A percentile compares a stretch with the other conserved stretches of the same genome.
These are phyloP conservation scores for Amaranthus palmeri DNA, from an alignment of 148 eudicot species.

Conservation along the genomic window DNA sequence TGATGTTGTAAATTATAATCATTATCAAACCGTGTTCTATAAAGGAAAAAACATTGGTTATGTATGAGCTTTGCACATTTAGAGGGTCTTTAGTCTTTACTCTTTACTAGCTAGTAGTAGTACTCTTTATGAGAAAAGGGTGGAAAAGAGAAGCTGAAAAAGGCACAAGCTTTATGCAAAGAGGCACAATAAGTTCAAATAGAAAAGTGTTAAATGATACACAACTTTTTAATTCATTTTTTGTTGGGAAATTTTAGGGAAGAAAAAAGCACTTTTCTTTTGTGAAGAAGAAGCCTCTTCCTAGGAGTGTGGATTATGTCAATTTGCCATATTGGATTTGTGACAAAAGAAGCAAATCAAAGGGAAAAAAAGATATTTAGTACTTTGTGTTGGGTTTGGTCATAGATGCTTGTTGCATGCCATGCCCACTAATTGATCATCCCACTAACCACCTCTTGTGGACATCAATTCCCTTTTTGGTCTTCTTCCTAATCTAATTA, in stretches of 20 bases:
- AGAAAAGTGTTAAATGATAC: conserved; percentile 20
- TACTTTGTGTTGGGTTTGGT: neutral
- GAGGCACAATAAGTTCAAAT: conserved; percentile 16
- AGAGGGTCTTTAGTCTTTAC: too few species aligned
- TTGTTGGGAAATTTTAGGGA: neutral
- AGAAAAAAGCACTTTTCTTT: conserved; percentile 6
- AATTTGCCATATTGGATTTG: too few species aligned
- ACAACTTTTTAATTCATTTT: conserved; percentile 12
- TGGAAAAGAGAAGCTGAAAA: conserved; percentile 11
- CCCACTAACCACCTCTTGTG: too few species aligned
- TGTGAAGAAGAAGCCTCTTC: conserved; percentile 17
- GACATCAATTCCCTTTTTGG: conserved; percentile 19
- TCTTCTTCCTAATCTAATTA: neutral
- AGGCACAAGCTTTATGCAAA: conserved; percentile 17
- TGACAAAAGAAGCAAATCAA: too few species aligned
- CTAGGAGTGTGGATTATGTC: conserved; percentile 2
- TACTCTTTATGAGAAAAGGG: neutral
- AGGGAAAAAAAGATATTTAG: neutral
- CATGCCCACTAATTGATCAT: conserved; percentile 13
- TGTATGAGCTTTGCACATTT: too few species aligned
- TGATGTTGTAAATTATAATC: too few species aligned
- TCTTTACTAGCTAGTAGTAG: too few species aligned
- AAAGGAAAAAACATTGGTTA: too few species aligned
- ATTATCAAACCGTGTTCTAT: too few species aligned
- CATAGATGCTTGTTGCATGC: neutral